Evolutionary conservation across 2,329 filamentous ascomycete genomes (phyloP).

Genomic region (Aspergillus phoenicis): DNA sequence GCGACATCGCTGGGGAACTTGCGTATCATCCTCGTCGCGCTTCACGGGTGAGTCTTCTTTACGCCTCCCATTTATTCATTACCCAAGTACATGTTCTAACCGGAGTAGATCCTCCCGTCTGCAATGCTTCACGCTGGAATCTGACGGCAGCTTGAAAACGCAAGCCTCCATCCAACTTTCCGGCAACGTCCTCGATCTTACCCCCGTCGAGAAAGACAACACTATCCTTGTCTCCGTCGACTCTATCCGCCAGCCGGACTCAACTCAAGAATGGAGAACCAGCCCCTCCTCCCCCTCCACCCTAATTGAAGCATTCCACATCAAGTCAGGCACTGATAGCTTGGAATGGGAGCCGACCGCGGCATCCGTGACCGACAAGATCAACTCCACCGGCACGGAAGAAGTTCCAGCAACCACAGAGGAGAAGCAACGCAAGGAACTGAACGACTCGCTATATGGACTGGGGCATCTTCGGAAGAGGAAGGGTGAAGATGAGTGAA

Average conservation of each 20-base stretch:
- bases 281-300: constrained; percentile 21
- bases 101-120: constrained; percentile 65
- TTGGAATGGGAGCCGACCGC: constrained; percentile 31
- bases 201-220: constrained; percentile 31
- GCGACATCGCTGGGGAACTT: constrained; percentile 28
- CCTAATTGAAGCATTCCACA: constrained; percentile 36
- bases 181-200: constrained; percentile 68
- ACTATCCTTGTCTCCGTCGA: constrained; percentile 57
- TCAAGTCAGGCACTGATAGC: constrained; percentile 22
- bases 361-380: constrained; percentile 23
- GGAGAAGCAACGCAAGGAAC: constrained; percentile 34
- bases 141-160: constrained; percentile 54
- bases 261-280: constrained; percentile 46
- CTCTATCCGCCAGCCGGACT: constrained; percentile 54
- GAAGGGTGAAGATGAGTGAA: constrained; percentile 29
- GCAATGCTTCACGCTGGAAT: constrained; percentile 64
- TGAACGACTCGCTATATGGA: constrained; percentile 42
- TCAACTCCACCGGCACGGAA: constrained; percentile 37
- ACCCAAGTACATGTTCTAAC: constrained; percentile 33
- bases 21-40: constrained; percentile 52
- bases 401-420: constrained; percentile 28
- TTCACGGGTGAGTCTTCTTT: constrained; percentile 58
- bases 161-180: constrained; percentile 57
- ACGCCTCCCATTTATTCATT: neutral
- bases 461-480: constrained; percentile 46